These are phyloP conservation scores for Fomitopsis schrenkii DNA, from an alignment of 1,284 basidiomycete species.

Conservation along the genomic window DNA sequence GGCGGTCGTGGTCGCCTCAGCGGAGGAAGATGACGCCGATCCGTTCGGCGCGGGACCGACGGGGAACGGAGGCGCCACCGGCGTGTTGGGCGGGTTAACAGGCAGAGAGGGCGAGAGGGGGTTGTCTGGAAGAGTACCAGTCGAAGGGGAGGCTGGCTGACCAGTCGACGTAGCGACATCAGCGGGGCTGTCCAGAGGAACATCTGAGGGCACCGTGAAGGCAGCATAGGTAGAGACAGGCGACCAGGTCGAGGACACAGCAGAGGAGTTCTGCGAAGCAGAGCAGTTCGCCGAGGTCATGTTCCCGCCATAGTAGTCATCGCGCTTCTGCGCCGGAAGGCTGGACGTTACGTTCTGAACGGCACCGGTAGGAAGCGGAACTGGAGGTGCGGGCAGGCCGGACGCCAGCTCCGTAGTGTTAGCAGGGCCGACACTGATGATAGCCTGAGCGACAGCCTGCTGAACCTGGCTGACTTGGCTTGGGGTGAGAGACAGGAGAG, in stretches of 20 bases:
- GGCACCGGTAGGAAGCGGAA: background rate
- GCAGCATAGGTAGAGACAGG: background rate
- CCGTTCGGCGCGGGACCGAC: background rate
- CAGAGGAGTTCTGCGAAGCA: background rate
- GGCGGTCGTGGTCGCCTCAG: background rate
- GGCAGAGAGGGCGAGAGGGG: conserved; percentile 8
- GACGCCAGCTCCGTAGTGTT: background rate
- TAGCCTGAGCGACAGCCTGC: conserved; percentile 1
- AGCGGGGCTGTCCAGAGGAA: background rate
- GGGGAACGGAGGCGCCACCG: background rate
- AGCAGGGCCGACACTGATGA: background rate
- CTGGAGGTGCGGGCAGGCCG: background rate
- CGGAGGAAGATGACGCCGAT: background rate
- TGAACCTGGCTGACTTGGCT: conserved; percentile 2
- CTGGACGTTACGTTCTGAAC: background rate
- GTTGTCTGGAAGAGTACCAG: background rate
- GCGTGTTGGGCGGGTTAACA: conserved; percentile 1
- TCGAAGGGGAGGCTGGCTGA: background rate
- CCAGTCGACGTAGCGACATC: background rate
- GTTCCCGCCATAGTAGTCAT: background rate
- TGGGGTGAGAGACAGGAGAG: background rate
- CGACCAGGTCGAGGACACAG: background rate
- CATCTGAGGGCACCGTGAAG: background rate
- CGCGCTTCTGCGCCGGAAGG: background rate
- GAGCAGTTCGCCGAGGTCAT: background rate